Percentiles rank a stretch among this genome's conserved stretches.
phyloP scores from a whole-genome alignment of 2,329 filamentous ascomycete species.

The Rutstroemia sydowiana region DNA sequence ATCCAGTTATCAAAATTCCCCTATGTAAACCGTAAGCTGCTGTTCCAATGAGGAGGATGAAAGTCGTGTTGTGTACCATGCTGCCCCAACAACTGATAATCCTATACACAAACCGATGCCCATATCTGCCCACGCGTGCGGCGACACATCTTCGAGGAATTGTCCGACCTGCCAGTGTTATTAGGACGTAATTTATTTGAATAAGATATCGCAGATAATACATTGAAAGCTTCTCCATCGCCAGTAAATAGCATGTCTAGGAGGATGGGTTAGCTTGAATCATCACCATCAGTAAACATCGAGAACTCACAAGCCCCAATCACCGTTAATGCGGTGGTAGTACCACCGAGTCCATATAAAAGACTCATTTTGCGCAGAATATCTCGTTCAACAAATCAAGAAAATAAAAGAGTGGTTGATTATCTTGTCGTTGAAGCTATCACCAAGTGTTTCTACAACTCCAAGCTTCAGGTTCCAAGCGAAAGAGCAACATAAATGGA shows the following conservation, averaged over 20 bases:
- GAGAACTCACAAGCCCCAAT: constrained; percentile 72
- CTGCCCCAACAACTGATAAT: constrained; percentile 90
- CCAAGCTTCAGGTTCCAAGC: constrained; percentile 1
- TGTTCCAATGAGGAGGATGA: neutral
- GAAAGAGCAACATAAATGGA: constrained; percentile 10
- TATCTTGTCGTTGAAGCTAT: constrained; percentile 3
- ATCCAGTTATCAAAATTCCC: constrained; percentile 98
- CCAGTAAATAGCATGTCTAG: constrained; percentile 98
- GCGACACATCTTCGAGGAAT: constrained; percentile 90
- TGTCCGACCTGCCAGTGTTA: constrained; percentile 61
- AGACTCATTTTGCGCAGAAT: constrained; percentile 54
- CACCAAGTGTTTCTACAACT: constrained; percentile 4
- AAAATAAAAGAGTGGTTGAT: neutral
- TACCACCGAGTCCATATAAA: constrained; percentile 61
- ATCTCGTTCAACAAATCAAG: neutral
- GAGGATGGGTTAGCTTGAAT: constrained; percentile 21
- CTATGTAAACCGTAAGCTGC: constrained; percentile 39
- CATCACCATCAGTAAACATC: constrained; percentile 8
- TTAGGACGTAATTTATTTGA: neutral
- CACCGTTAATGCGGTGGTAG: constrained; percentile 60
- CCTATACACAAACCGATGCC: constrained; percentile 94
- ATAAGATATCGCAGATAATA: constrained; percentile 37
- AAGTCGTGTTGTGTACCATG: constrained; percentile 58
- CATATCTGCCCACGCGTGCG: constrained; percentile 84
- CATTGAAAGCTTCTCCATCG: constrained; percentile 92